Base-by-base conservation (phyloP, 495 filamentous ascomycete species). In the Penicillium paradoxum region DNA sequence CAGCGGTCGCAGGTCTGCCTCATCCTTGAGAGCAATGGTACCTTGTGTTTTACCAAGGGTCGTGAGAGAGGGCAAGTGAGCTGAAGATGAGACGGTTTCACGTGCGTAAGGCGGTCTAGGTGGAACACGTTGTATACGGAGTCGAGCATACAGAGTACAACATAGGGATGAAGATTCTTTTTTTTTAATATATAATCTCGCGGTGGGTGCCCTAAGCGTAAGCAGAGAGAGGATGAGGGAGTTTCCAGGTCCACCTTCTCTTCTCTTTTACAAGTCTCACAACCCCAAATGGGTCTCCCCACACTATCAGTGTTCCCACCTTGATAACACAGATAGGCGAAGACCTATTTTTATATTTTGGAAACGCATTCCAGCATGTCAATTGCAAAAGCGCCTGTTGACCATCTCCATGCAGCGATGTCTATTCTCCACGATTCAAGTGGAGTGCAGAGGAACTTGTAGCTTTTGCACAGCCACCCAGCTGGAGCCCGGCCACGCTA, bases 381-480 rank as follows among this genome's bases (percentile, higher is more conserved):
- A 27, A 25, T 15, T 42, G 22, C 1, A 17, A 43, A 17, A 11
- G n/a, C 22, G 40, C 40, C 25, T 21, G 21, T 22, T 43, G 19
- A 19, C 21, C 10, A 40, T 13, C 6, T 15, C 32, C 25, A 27
- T 3, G 25, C 8, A 27, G n/a, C n/a, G n/a, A n/a, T n/a, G n/a
- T n/a, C n/a, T n/a, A n/a, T 37, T 37, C 34, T 7, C 13, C 14
- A 15, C 6, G n/a, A n/a, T n/a, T n/a, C n/a, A n/a, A n/a, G n/a
- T n/a, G 34, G n/a, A n/a, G n/a, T 6, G n/a, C 4, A 17, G 15
- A 15, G 33, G 21, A 6, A 36, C 45, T 37, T 36, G 24, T 51
- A 42, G 49, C 45, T 37, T 40, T 57, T 66, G 62, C 67, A 69
- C 67, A 69, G 67, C 67, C 67, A 67, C 67, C 45, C 58, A 67